Base-by-base conservation (phyloP, 306 rosid species). In the Albizia julibrissin region DNA sequence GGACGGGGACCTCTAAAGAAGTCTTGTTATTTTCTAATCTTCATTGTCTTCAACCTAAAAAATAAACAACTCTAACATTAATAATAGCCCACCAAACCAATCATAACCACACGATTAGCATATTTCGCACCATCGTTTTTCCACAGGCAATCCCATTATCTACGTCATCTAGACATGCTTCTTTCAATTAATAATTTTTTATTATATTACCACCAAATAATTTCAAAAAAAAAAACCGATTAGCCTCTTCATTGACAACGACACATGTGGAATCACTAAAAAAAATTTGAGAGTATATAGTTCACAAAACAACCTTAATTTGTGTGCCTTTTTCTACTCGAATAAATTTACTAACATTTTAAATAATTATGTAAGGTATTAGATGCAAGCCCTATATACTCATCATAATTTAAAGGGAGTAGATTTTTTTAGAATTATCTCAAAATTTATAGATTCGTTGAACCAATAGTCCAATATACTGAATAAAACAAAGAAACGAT, bases 141-240 rank as follows among this genome's bases (percentile, higher is more conserved):
- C 86, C 84, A 82, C 88, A 39, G 79, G 86, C 83, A 44, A 31
- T 82, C 88, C 74, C 74, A 44, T 75, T 79, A 34, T 78, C 78
- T 8, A 81, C 74, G 74, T 77, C 79, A 42, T 72, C 16, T 22
- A 29, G 24, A 13, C 26, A 7, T 21, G 62, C 3, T 27, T n/a
- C 54, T 42, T 43, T 42, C 75, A 70, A 70, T n/a, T 42, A 4
- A 42, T 42, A 15, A 19, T n/a, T 70, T 69, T 71, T 44, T 24
- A 43, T 24, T 3, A 6, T n/a, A 22, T 3, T 3, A 11, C 24
- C 5, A 37, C 15, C 22, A n/a, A n/a, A 69, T 69, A 39, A 11
- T 40, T 44, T 22, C 0, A 0, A 69, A 5, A 69, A 69, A 69
- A 22, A n/a, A 54, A 18, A 3, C 3, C 22, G n/a, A 13, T 22